Base-by-base conservation (phyloP, 129 eudicot genomes). In the Ambrosia trifida region DNA sequence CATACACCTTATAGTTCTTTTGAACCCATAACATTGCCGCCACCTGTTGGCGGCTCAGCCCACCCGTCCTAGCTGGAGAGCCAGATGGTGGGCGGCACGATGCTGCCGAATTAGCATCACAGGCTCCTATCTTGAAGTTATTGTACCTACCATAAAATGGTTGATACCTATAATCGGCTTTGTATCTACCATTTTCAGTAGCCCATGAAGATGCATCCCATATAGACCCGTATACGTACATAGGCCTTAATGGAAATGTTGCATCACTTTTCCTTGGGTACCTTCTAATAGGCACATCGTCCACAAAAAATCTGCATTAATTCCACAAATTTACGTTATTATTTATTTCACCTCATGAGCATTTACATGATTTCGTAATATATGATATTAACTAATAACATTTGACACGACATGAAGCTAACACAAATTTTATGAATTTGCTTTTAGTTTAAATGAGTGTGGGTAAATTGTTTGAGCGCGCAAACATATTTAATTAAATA, bases 151-250 rank as follows among this genome's bases (percentile, higher is more conserved):
- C 96, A 3, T 84, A 53, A 72, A 91, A 91, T 0, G 97, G 97
- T 71, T 91, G 89, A 62, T 91, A 84, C 3, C 54, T 59, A 36
- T 91, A 91, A 52, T 91, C 85, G 0, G 91, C 97, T 78, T 86
- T 91, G 78, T 88, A 88, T 82, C 72, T 86, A 14, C 97, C 97
- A 12, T 87, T 78, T 70, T 91, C 96, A 0, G 97, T 91, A 16
- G 97, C 97, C 97, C 97, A 91, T 6, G 90, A 80, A 9, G 97
- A 91, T 46, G 97, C 97, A 73, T 91, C 97, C 97, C 97, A 91
- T 19, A 91, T 91, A 5, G 97, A 91, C 17, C 96, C 97, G 45
- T 91, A 91, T 19, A 81, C 67, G 54, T 78, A 86, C 96, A 91
- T 84, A 8, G 96, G 93, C 83, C 92, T 86, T 40, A 59, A 8